Conservation (phyloP, 345 rosid species). For the Eucalyptus cloeziana region DNA sequence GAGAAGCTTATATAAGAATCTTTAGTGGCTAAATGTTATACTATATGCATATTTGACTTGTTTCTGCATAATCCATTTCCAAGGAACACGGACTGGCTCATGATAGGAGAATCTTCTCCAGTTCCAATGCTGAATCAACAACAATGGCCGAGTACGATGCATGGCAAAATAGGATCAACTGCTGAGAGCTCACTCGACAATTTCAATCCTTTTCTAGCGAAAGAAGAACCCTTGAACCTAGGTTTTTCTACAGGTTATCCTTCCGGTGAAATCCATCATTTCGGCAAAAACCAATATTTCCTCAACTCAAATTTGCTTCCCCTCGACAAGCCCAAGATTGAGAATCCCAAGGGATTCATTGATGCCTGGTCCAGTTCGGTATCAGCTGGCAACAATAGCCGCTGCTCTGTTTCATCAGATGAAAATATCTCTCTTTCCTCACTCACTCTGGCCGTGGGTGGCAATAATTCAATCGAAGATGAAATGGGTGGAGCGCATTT, state of each 20-base stretch:
- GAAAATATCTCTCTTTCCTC: conserved; percentile 21
- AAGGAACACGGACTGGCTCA: conserved; percentile 24
- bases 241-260: conserved; percentile 2
- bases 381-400: background rate
- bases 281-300: background rate
- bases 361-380: conserved; percentile 42
- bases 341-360: conserved; percentile 26
- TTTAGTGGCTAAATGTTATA: background rate
- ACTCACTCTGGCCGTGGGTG: conserved; percentile 45
- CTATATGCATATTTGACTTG: background rate
- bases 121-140: background rate
- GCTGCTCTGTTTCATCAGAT: conserved; percentile 15
- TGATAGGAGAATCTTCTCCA: conserved; percentile 14
- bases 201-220: background rate
- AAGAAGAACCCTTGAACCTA: conserved; percentile 4
- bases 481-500: conserved; percentile 25
- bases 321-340: background rate
- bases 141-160: conserved; percentile 7
- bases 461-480: conserved; percentile 9
- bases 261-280: background rate
- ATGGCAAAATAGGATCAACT: background rate
- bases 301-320: conserved; percentile 4
- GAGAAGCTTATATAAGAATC: background rate
- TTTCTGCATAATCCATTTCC: background rate
- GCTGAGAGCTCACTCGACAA: background rate